Evolutionary conservation across 495 filamentous ascomycete genomes (phyloP).

Genomic region (Sabuloglossum arenarium): DNA sequence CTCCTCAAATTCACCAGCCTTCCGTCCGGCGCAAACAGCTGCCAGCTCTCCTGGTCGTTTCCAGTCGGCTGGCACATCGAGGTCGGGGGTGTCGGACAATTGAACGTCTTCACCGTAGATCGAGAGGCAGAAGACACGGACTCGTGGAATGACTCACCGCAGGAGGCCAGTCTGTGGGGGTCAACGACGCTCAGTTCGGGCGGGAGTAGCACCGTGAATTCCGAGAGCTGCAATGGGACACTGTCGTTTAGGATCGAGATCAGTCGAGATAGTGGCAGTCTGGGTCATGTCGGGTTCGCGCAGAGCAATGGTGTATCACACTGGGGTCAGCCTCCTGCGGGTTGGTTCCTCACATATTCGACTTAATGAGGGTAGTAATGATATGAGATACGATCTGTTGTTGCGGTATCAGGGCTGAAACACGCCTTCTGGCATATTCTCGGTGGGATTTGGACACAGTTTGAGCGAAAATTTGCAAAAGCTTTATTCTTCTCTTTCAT

Average conservation of each 20-base stretch:
- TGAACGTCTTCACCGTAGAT: background rate
- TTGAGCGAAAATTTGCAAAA: too few species aligned
- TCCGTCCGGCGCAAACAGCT: background rate
- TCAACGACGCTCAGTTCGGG: background rate
- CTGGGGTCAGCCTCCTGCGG: background rate
- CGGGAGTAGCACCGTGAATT: background rate
- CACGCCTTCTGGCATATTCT: too few species aligned
- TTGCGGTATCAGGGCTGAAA: too few species aligned
- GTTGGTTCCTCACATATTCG: background rate
- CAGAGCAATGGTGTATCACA: background rate
- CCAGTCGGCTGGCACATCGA: background rate
- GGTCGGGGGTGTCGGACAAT: background rate
- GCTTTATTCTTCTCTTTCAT: too few species aligned
- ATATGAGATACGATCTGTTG: too few species aligned
- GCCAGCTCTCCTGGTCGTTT: background rate
- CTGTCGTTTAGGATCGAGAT: background rate
- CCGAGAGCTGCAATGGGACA: background rate
- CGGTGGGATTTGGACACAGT: too few species aligned
- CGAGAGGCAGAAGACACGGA: background rate
- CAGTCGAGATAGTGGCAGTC: background rate
- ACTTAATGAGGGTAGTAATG: too few species aligned
- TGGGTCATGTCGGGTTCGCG: background rate
- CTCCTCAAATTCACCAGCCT: background rate
- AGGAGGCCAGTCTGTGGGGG: background rate
- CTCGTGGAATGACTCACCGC: background rate